These are phyloP conservation scores for Nasturtium officinale DNA, from an alignment of 345 rosid genomes.

Conservation along the genomic window DNA sequence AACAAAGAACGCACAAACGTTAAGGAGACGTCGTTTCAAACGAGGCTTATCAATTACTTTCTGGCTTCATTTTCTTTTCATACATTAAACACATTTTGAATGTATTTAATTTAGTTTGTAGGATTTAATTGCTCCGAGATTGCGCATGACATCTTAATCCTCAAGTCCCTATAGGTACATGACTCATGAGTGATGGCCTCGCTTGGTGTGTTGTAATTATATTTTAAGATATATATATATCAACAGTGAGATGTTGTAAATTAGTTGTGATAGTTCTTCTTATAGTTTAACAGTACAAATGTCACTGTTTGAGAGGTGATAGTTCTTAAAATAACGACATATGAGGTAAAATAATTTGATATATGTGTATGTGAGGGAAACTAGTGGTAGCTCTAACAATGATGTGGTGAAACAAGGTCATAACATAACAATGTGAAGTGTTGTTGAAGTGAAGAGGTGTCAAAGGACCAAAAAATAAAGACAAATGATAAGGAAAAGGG, in stretches of 20 bases:
- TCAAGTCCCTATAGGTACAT: not conserved
- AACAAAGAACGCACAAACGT: constrained; percentile 39
- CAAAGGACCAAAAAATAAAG: not conserved
- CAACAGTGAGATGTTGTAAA: no score
- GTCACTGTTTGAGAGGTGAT: not conserved
- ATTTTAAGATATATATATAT: not conserved
- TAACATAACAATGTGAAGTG: constrained; percentile 5
- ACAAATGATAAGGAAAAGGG: constrained; percentile 22
- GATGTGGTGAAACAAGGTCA: not conserved
- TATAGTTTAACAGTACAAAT: not conserved
- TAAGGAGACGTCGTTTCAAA: constrained; percentile 34
- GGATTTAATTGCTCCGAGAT: constrained; percentile 4
- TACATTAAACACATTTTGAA: not conserved
- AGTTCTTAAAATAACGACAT: not conserved
- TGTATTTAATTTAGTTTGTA: not conserved
- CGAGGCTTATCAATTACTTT: constrained; percentile 28
- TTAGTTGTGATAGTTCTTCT: no score
- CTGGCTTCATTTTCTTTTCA: not conserved
- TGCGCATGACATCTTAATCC: constrained; percentile 17
- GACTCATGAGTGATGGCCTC: constrained; percentile 13
- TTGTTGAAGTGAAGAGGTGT: constrained; percentile 29
- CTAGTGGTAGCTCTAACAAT: not conserved
- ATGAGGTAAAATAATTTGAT: not conserved
- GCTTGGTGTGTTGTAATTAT: constrained; percentile 4
- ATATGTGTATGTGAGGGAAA: not conserved